Percentiles rank a stretch among this genome's conserved stretches.
phyloP scores from a whole-genome alignment of 768 basidiomycete species.

The Wakefieldia striispora region DNA sequence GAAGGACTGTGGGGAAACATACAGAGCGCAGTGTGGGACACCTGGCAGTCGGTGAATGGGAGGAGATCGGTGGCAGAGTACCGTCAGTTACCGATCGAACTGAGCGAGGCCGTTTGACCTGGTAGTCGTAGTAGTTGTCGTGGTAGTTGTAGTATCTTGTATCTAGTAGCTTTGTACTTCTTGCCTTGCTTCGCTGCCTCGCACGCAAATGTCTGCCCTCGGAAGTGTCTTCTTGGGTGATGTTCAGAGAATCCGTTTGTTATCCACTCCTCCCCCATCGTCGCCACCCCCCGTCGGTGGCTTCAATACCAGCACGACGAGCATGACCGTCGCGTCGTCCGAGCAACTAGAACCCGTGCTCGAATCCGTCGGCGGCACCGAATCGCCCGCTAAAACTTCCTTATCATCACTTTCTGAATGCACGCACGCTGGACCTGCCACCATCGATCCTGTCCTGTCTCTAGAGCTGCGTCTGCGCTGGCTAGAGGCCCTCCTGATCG shows the following conservation, averaged over 20 bases:
- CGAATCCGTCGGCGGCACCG: slow-evolving; percentile 22
- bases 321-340: slow-evolving; percentile 12
- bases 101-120: slow-evolving; percentile 38
- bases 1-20: slow-evolving; percentile 36
- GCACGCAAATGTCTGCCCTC: slow-evolving; percentile 46
- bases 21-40: slow-evolving; percentile 41
- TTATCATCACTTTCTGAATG: slow-evolving; percentile 3
- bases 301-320: slow-evolving; percentile 10
- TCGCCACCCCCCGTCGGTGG: slow-evolving; percentile 35
- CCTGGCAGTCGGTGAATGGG: slow-evolving; percentile 47
- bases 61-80: slow-evolving; percentile 49
- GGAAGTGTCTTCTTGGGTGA: slow-evolving; percentile 85
- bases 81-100: slow-evolving; percentile 69
- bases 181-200: background rate
- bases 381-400: slow-evolving; percentile 14
- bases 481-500: slow-evolving; percentile 75
- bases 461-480: slow-evolving; percentile 74
- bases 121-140: background rate
- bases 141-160: background rate
- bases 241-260: slow-evolving; percentile 60
- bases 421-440: slow-evolving; percentile 8
- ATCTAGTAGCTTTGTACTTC: background rate
- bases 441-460: slow-evolving; percentile 64
- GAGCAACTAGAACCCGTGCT: slow-evolving; percentile 18
- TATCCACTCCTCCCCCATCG: slow-evolving; percentile 53